Percentiles rank a stretch among this genome's conserved stretches.
Conservation (phyloP, 805 yeast species). For the Candida xiaguanensis region DNA sequence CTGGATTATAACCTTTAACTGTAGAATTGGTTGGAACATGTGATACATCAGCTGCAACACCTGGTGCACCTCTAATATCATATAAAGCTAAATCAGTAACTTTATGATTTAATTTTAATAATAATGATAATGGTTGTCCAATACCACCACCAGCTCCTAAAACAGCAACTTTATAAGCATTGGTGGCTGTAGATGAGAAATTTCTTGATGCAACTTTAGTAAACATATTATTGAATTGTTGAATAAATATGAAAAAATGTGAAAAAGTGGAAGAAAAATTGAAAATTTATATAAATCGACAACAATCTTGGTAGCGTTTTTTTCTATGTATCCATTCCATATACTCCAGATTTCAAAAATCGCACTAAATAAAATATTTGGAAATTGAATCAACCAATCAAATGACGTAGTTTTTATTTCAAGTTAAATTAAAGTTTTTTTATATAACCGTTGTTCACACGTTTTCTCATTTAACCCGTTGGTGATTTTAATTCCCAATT, state of each 20-base stretch:
- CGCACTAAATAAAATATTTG: no score
- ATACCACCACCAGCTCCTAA: conserved; percentile 92
- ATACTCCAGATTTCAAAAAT: conserved; percentile 1
- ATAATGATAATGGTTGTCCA: conserved; percentile 58
- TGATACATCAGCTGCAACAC: conserved; percentile 95
- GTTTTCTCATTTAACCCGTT: no score
- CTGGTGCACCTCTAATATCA: conserved; percentile 90
- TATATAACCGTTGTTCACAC: no score
- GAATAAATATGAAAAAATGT: no score
- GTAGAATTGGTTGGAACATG: conserved; percentile 91
- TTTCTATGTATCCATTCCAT: not conserved
- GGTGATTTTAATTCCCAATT: no score
- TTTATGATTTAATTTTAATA: conserved; percentile 82
- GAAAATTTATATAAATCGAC: not conserved
- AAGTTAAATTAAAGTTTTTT: no score
- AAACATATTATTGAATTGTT: conserved; percentile 50
- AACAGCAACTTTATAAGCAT: conserved; percentile 71
- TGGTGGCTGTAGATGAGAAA: conserved; percentile 63
- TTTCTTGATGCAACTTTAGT: conserved; percentile 55
- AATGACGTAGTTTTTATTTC: not conserved
- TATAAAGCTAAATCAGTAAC: conserved; percentile 83
- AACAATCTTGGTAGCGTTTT: no score
- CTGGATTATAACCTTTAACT: conserved; percentile 86
- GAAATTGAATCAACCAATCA: not conserved
- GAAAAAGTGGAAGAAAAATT: not conserved